These are phyloP conservation scores for Fusarium nygamai DNA, from an alignment of 2,329 filamentous ascomycete species.

Conservation along the genomic window DNA sequence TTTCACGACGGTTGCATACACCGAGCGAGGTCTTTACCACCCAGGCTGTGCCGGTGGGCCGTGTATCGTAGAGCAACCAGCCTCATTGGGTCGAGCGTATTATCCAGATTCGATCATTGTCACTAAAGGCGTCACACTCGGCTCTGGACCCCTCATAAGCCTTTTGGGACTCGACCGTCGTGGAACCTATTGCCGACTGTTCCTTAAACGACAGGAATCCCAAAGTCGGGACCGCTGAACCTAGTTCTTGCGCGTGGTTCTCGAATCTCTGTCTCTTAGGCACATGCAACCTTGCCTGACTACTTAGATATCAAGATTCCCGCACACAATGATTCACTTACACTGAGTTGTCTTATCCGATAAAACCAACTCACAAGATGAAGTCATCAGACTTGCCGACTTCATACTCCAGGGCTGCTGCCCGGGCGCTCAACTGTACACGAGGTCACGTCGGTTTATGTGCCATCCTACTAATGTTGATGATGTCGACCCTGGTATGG, in stretches of 20 bases:
- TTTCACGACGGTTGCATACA: slow-evolving; percentile 2
- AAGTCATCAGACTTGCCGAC: slow-evolving; percentile 10
- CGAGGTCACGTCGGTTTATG: slow-evolving; percentile 27
- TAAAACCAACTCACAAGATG: slow-evolving; percentile 3
- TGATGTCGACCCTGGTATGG: slow-evolving; percentile 32
- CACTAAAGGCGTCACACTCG: slow-evolving; percentile 14
- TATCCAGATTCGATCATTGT: background rate
- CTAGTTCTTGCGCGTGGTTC: background rate
- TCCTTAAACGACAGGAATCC: background rate
- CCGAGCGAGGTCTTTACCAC: background rate
- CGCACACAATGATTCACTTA: background rate
- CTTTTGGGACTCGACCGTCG: background rate
- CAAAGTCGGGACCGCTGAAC: background rate
- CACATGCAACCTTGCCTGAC: background rate
- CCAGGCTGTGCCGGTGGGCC: background rate
- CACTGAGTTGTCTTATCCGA: background rate
- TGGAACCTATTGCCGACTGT: background rate
- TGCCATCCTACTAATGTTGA: slow-evolving; percentile 28
- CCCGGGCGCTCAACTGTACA: slow-evolving; percentile 15
- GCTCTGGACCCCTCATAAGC: background rate
- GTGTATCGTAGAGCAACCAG: background rate
- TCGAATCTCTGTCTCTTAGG: background rate
- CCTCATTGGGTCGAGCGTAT: slow-evolving; percentile 1
- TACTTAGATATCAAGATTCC: slow-evolving; percentile 21
- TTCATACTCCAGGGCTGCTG: background rate